Base-by-base conservation (phyloP, 768 basidiomycete genomes). In the Pisolithus tinctorius region DNA sequence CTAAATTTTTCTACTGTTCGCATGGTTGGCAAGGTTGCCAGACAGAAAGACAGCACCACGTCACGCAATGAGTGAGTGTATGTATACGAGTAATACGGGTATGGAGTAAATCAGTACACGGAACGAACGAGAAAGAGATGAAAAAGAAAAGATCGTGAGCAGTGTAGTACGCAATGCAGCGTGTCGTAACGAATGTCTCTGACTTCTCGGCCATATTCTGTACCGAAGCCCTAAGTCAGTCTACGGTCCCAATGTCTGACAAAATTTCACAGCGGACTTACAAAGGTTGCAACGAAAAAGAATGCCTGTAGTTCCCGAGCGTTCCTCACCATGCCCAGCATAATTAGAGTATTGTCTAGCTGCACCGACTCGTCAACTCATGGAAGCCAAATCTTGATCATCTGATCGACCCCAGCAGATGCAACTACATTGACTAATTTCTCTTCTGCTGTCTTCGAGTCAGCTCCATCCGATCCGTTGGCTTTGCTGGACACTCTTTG, bases 401-500 rank as follows among this genome's bases (percentile, higher is more conserved):
- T 77, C 64, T 83, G 81, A 64, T 86, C 84, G 34, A 83, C 79
- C 47, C 83, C 81, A 34, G 82, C 82, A 34, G 84, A 80, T 41
- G 83, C 83, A 45, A 85, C 74, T 25, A 85, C 83, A 56, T 85
- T 86, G 49, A 84, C 77, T 54, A 84, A 60, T 65, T 84, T 83
- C 63, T 81, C 82, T 41, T 74, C 73, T 37, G 57, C 62, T 37
- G 60, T 45, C 60, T 65, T 67, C 2, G 55, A 44, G 16, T 62
- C 63, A 2, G 50, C 47, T 70, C 80, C 60, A 64, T 69, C 51
- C 1, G 55, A 60, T 13, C 67, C 68, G 38, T 75, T 74, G 26
- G 63, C 60, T 51, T 74, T 73, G 30, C 63, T 72, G 23, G 76
- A 71, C 14, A 74, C 67, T 46, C 68, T 60, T 52, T 79, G 76